Evolutionary conservation across 2,329 filamentous ascomycete species (phyloP).

Genomic region (Torrubiellomyces zombiae): DNA sequence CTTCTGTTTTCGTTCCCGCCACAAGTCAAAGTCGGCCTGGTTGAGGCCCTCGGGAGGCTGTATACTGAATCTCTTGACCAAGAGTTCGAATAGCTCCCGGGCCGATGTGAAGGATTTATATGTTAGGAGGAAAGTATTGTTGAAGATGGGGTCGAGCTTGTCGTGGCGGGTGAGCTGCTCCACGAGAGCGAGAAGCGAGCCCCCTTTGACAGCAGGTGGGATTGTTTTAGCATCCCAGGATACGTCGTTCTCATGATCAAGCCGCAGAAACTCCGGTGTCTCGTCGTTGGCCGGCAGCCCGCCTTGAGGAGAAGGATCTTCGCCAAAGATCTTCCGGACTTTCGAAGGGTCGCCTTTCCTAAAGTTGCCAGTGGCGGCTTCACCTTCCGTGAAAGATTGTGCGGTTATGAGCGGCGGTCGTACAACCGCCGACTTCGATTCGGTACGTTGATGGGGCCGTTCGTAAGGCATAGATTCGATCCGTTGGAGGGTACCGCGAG

Average conservation of each 20-base stretch:
- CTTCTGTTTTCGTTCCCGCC: constrained; percentile 91
- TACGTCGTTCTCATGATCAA: constrained; percentile 80
- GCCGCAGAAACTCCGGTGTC: constrained; percentile 63
- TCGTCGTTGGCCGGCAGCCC: constrained; percentile 47
- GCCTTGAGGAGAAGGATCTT: constrained; percentile 38
- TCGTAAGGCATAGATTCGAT: constrained; percentile 41
- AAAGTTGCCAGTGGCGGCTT: constrained; percentile 30
- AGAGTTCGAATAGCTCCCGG: constrained; percentile 76
- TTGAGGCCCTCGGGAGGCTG: constrained; percentile 75
- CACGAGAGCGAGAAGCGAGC: constrained; percentile 74
- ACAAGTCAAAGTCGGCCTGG: constrained; percentile 62
- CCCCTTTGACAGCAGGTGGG: constrained; percentile 66
- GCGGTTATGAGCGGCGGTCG: constrained; percentile 34
- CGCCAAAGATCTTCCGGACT: constrained; percentile 49
- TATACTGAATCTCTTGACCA: constrained; percentile 82
- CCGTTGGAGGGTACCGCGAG: constrained; percentile 37
- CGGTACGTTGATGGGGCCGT: constrained; percentile 36
- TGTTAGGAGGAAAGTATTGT: constrained; percentile 93
- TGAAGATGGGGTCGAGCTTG: constrained; percentile 86
- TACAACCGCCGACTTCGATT: constrained; percentile 29
- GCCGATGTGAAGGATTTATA: constrained; percentile 91
- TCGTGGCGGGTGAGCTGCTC: constrained; percentile 94
- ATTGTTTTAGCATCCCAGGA: constrained; percentile 74
- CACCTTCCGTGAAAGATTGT: constrained; percentile 50
- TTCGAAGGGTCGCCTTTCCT: constrained; percentile 47